A percentile compares a stretch with the other conserved stretches of the same genome.
Evolutionary conservation across 73 alveolate species (phyloP).

Genomic region (Paramecium pentaurelia): DNA sequence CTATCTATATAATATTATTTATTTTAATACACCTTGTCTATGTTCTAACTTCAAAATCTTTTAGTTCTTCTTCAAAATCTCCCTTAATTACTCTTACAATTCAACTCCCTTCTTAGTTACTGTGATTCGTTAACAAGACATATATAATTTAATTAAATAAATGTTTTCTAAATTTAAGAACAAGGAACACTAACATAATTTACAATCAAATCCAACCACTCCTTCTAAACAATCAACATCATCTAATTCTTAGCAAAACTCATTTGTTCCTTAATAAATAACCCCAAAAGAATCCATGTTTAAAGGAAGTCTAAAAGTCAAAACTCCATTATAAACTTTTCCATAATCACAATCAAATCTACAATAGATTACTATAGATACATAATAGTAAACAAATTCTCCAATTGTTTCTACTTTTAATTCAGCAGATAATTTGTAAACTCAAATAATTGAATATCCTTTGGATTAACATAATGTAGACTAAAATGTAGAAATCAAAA

Average conservation of each 20-base stretch:
- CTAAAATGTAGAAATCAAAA: background rate
- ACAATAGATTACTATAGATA: background rate
- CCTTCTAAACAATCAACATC: background rate
- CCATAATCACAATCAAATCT: background rate
- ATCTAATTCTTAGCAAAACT: background rate
- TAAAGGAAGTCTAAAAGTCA: background rate
- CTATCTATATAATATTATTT: background rate
- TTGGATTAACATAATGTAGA: background rate
- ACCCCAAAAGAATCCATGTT: background rate
- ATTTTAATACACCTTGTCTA: background rate
- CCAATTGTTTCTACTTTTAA: background rate
- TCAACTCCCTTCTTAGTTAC: background rate
- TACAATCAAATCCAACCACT: background rate
- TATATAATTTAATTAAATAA: background rate
- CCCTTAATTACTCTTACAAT: background rate
- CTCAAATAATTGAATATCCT: background rate
- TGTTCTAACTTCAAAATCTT: background rate
- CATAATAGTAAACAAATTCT: background rate
- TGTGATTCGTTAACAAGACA: conserved; percentile 10
- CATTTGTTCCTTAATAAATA: background rate
- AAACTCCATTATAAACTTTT: background rate
- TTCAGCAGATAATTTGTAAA: background rate
- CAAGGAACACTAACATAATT: background rate
- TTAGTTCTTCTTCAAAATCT: background rate
- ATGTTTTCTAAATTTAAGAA: background rate